Conservation (phyloP, 495 filamentous ascomycete genomes). For the Neurospora discreta region DNA sequence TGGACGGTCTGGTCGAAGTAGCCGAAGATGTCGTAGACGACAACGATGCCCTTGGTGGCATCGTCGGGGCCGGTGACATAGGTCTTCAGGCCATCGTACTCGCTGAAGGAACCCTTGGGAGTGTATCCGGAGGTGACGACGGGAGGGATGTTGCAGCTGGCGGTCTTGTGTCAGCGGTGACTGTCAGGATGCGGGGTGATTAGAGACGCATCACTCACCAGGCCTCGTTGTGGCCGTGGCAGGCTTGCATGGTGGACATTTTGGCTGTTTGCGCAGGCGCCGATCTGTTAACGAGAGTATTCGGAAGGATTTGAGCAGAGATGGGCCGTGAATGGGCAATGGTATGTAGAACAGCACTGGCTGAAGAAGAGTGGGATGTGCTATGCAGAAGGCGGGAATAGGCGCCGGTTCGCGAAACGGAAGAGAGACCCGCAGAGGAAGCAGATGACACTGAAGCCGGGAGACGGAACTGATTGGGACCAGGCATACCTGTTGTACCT, state of each 20-base stretch:
- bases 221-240: conserved; percentile 47
- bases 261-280: conserved; percentile 16
- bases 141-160: conserved; percentile 55
- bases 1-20: conserved; percentile 58
- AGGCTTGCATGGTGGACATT: conserved; percentile 41
- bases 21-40: conserved; percentile 65
- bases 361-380: neutral
- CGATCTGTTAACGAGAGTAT: neutral
- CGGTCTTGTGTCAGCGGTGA: conserved; percentile 20
- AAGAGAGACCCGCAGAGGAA: neutral
- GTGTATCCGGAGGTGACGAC: conserved; percentile 50
- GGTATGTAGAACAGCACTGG: neutral
- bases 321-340: neutral
- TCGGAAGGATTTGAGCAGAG: neutral
- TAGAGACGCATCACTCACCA: conserved; percentile 1
- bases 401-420: neutral
- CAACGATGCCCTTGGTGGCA: conserved; percentile 48
- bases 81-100: conserved; percentile 54
- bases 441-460: neutral
- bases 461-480: conserved; percentile 9
- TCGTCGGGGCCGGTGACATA: conserved; percentile 55
- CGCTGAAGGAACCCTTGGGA: conserved; percentile 54
- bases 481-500: conserved; percentile 10
- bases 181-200: neutral
- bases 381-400: conserved; percentile 5